Evolutionary conservation across 108 stramenopile species (phyloP).

Genomic region (Discostella pseudostelligera): DNA sequence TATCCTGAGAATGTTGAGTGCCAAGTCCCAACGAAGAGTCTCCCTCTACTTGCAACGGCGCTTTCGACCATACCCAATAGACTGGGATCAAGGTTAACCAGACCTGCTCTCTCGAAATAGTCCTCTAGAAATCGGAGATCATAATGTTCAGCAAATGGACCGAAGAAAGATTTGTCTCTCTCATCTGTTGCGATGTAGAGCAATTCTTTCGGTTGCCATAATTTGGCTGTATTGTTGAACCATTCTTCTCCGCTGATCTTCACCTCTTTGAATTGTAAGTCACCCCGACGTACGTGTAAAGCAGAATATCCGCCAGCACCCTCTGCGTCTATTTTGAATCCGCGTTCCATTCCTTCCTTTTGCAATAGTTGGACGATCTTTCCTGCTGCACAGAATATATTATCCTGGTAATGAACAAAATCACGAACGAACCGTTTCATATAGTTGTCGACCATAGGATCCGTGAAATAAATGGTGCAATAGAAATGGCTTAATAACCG

Average conservation of each 20-base stretch:
- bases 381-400: slow-evolving; percentile 86
- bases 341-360: slow-evolving; percentile 52
- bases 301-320: slow-evolving; percentile 77
- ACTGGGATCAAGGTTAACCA: slow-evolving; percentile 74
- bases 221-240: slow-evolving; percentile 72
- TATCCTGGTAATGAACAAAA: slow-evolving; percentile 79
- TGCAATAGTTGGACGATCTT: slow-evolving; percentile 79
- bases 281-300: slow-evolving; percentile 85
- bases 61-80: slow-evolving; percentile 93
- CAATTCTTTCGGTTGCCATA: slow-evolving; percentile 64
- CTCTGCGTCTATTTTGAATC: slow-evolving; percentile 54
- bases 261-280: slow-evolving; percentile 85
- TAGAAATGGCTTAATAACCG: slow-evolving; percentile 89
- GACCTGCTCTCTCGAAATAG: slow-evolving; percentile 59
- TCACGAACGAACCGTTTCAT: slow-evolving; percentile 86
- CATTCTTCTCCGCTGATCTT: slow-evolving; percentile 70
- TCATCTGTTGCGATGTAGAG: slow-evolving; percentile 90
- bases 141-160: slow-evolving; percentile 66
- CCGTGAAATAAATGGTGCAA: slow-evolving; percentile 68
- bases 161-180: slow-evolving; percentile 82
- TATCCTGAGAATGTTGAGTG: slow-evolving; percentile 95
- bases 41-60: slow-evolving; percentile 81
- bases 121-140: slow-evolving; percentile 76
- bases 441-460: slow-evolving; percentile 71
- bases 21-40: slow-evolving; percentile 90